Base-by-base conservation (phyloP, 2,329 filamentous ascomycete genomes). In the Verticillium klebahnii region DNA sequence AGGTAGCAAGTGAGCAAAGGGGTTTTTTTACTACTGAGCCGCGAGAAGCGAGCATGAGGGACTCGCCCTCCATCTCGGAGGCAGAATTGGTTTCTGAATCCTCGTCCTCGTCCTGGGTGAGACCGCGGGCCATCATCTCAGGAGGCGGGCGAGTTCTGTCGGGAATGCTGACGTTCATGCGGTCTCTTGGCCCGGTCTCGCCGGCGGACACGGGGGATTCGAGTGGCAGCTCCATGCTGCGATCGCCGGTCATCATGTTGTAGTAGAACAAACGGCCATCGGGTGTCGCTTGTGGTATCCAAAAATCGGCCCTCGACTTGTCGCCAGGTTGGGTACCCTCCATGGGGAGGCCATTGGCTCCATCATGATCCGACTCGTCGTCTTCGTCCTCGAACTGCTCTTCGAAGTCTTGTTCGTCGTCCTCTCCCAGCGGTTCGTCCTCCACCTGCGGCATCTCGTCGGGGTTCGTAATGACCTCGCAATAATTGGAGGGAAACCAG, bases 401-500 rank as follows among this genome's bases (percentile, higher is more conserved):
- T 15, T 88, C 86, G 60, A 90, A 89, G 15, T 87, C 85, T 56
- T 83, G 81, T 36, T 86, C 86, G 59, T 87, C 86, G n/a, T 50
- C 45, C 45, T 50, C 45, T 50, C 45, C 45, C 45, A 50, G n/a
- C 3, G 85, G 80, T 58, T 91, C 87, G 68, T 91, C 87, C 66
- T 85, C 81, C 3, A 75, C 77, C 59, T 83, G 84, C 52, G 85
- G 83, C 34, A 89, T 81, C 65, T 96, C 91, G 68, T 92, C 89
- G 58, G 89, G 85, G 69, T 87, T 88, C 63, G 87, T 85, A 69
- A 98, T 90, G 66, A 95, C 87, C 67, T 92, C 89, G 79, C 95
- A 98, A 79, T 99, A 99, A 76, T 99, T 99, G 82, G 94, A 98
- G 40, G 95, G 95, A 75, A 99, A 99, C 95, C 95, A 99, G 74